Conservation (phyloP, 345 rosid species). For the Pistacia atlantica region DNA sequence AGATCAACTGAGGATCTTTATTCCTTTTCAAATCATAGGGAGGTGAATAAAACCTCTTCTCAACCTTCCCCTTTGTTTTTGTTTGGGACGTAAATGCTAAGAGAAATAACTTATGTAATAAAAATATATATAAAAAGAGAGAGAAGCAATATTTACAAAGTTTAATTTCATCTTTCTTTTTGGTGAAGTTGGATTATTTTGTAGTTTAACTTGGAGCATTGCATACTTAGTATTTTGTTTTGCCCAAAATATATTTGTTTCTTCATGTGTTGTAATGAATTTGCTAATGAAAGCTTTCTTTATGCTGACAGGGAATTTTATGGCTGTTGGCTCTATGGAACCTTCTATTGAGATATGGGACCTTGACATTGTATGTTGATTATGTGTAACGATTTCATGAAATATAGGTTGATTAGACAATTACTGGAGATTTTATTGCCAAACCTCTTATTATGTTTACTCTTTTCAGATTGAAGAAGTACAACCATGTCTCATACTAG, state of each 20-base stretch:
- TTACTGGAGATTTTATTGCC: slow-evolving; percentile 12
- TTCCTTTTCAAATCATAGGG: no score
- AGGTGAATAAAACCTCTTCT: no score
- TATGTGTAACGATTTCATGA: slow-evolving; percentile 10
- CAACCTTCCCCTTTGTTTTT: no score
- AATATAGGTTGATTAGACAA: slow-evolving; percentile 6
- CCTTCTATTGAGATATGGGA: slow-evolving; percentile 96
- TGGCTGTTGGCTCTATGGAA: slow-evolving; percentile 93
- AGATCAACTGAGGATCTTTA: no score
- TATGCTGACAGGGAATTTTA: slow-evolving; percentile 71
- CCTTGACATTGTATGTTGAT: slow-evolving; percentile 75
- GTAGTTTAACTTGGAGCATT: neutral
- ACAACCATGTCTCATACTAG: slow-evolving; percentile 70
- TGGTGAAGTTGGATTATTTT: neutral
- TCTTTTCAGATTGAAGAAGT: slow-evolving; percentile 38
- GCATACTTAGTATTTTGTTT: neutral
- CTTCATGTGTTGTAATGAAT: neutral
- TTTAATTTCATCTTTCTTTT: neutral
- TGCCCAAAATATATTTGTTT: neutral
- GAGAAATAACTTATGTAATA: no score
- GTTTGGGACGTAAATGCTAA: no score
- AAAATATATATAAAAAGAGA: neutral
- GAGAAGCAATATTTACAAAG: neutral
- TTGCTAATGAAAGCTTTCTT: slow-evolving; percentile 7
- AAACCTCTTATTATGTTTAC: slow-evolving; percentile 23